Percentiles rank a stretch among this genome's conserved stretches.
phyloP scores from a whole-genome alignment of 345 rosid genomes.

The Salix udensis region DNA sequence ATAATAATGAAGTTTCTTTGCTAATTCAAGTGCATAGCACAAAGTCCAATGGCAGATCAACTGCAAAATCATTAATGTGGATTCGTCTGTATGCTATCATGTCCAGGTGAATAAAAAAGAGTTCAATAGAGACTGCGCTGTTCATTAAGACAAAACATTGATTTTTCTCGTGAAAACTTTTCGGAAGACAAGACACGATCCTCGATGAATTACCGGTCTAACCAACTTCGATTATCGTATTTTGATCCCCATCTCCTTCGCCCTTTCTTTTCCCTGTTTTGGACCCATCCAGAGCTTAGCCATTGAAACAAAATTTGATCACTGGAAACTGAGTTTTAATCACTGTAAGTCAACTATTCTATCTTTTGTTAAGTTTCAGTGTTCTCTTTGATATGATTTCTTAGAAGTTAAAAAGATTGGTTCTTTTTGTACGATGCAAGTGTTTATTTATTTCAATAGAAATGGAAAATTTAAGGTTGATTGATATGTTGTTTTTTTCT shows the following conservation, averaged over 20 bases:
- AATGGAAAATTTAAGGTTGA: neutral
- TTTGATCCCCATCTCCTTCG: neutral
- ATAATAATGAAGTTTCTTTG: too few species aligned
- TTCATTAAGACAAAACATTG: neutral
- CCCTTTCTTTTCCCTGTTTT: neutral
- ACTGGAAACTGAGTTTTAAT: neutral
- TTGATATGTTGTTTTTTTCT: neutral
- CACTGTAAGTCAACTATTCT: neutral
- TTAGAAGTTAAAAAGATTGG: neutral
- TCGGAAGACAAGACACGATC: neutral
- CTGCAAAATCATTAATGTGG: neutral
- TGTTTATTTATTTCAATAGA: neutral
- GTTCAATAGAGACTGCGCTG: neutral
- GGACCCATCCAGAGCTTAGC: neutral
- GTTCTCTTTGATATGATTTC: neutral
- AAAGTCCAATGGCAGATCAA: too few species aligned
- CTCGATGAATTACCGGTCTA: neutral
- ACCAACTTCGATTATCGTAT: neutral
- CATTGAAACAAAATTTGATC: neutral
- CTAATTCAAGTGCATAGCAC: too few species aligned
- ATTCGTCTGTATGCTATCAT: neutral
- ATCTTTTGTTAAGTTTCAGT: neutral
- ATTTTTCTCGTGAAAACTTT: conserved; percentile 7
- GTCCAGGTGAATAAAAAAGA: too few species aligned
- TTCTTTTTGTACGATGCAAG: neutral